Base-by-base conservation (phyloP, 2,329 filamentous ascomycete genomes). In the Aaosphaeria pasadenensis region DNA sequence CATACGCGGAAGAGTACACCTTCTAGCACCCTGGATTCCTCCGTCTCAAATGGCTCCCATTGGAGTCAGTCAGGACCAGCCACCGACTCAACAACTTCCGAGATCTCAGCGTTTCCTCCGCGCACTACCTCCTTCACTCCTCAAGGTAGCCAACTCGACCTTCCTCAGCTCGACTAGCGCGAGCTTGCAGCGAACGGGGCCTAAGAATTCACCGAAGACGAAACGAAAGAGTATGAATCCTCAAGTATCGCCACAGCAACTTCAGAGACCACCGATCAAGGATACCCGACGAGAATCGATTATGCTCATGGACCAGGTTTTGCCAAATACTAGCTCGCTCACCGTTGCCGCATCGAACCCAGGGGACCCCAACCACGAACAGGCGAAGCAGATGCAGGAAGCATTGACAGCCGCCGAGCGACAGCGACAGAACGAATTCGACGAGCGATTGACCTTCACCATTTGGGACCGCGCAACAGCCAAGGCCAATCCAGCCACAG, bases 1-100 rank as follows among this genome's bases (percentile, higher is more conserved):
- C 63, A 95, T 99, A 52, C 87, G 91, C 5, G 94, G 94, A 17
- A 87, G 90, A 45, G 94, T 99, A 47, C 94, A 99, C 70, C 82
- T 99, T 2, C 80, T 99, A 6, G 92, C 94, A 1, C 94, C 94
- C 0, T 96, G 91, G 94, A 97, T 99, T 42, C 94, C 94, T 1
- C 94, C 94, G 0, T 97, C 58, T 44, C 75, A 66, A 58, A 74
- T 63, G 71, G 64, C 66, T 30, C 68, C 70, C 4, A 69, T 72
- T 35, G 80, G 82, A 1, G 85, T 88, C 48, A 82, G 82, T 11
- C 85, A 89, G 60, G 85, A 85, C 11, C 79, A 87, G 4, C 87
- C 89, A 0, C 91, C 91, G 0, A 86, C 86, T 1, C 91, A 90
- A 56, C 88, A 91, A 5, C 86, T 99, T 40, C 94, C 94, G 4